Percentiles rank a stretch among this genome's conserved stretches.
These are phyloP conservation scores for Crotalaria pallida DNA, from an alignment of 306 rosid genomes.

Conservation along the genomic window DNA sequence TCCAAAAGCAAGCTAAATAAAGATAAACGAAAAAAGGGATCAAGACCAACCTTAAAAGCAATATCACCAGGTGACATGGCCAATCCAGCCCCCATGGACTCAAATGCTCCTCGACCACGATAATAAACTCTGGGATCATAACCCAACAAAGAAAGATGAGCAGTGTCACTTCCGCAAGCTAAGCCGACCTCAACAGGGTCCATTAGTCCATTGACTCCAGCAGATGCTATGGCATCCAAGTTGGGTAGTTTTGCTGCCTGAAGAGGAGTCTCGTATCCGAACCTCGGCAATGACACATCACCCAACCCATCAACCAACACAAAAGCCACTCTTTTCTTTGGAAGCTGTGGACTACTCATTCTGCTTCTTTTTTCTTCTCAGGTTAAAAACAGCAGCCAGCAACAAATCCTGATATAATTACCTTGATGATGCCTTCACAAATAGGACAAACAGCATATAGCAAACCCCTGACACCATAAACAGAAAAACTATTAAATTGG, in stretches of 20 bases:
- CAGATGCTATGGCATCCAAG: slow-evolving; percentile 86
- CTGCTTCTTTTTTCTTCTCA: neutral
- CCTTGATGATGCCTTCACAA: slow-evolving; percentile 6
- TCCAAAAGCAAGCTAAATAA: neutral
- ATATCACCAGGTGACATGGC: slow-evolving; percentile 99
- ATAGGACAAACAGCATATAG: slow-evolving; percentile 17
- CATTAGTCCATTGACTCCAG: slow-evolving; percentile 91
- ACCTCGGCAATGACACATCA: slow-evolving; percentile 81
- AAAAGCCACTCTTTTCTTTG: slow-evolving; percentile 90
- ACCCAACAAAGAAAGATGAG: slow-evolving; percentile 92
- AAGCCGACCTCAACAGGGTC: slow-evolving; percentile 97
- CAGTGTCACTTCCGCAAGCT: slow-evolving; percentile 98
- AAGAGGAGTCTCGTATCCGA: slow-evolving; percentile 81
- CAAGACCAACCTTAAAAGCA: slow-evolving; percentile 71
- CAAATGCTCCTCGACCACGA: slow-evolving; percentile 93
- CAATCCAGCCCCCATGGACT: slow-evolving; percentile 98
- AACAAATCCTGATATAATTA: neutral
- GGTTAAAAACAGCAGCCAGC: neutral
- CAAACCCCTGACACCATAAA: slow-evolving; percentile 25
- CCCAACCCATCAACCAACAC: slow-evolving; percentile 92
- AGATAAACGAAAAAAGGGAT: neutral
- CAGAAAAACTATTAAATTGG: no score
- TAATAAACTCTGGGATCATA: slow-evolving; percentile 89
- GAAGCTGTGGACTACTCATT: slow-evolving; percentile 50
- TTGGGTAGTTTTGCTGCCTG: slow-evolving; percentile 72